These are phyloP conservation scores for Phytophthora multivora DNA, from an alignment of 352 stramenopile genomes.

Conservation along the genomic window DNA sequence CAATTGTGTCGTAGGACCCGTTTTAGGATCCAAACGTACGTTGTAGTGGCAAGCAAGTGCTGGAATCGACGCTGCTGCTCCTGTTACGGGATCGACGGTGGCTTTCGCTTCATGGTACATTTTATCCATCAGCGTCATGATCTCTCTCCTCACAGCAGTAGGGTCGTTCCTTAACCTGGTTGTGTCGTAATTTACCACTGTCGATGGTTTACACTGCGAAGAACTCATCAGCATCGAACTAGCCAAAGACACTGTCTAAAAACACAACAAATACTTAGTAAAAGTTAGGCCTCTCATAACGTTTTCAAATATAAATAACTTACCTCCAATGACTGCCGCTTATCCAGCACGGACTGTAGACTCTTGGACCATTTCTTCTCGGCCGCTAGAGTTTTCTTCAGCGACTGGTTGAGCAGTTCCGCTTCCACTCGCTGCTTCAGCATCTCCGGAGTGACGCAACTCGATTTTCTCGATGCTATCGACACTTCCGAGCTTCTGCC, in stretches of 20 bases:
- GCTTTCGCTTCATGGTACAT: constrained; percentile 37
- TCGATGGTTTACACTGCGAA: constrained; percentile 6
- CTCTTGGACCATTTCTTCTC: constrained; percentile 32
- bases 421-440: constrained; percentile 15
- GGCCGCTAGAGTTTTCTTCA: constrained; percentile 13
- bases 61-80: constrained; percentile 27
- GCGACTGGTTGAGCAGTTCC: constrained; percentile 23
- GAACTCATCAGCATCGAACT: constrained; percentile 20
- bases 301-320: background rate
- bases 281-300: background rate
- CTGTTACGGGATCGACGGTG: constrained; percentile 20
- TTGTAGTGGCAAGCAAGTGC: constrained; percentile 29
- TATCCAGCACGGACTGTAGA: constrained; percentile 21
- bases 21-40: constrained; percentile 21
- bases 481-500: background rate
- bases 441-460: constrained; percentile 14
- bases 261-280: background rate
- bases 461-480: background rate
- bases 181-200: constrained; percentile 1
- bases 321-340: constrained; percentile 29
- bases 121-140: constrained; percentile 26
- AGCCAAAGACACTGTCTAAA: constrained; percentile 28
- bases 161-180: constrained; percentile 8
- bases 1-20: constrained; percentile 24
- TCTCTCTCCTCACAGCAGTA: constrained; percentile 24